Base-by-base conservation (phyloP, 441 rosid genomes). In the Adansonia madagascariensis region DNA sequence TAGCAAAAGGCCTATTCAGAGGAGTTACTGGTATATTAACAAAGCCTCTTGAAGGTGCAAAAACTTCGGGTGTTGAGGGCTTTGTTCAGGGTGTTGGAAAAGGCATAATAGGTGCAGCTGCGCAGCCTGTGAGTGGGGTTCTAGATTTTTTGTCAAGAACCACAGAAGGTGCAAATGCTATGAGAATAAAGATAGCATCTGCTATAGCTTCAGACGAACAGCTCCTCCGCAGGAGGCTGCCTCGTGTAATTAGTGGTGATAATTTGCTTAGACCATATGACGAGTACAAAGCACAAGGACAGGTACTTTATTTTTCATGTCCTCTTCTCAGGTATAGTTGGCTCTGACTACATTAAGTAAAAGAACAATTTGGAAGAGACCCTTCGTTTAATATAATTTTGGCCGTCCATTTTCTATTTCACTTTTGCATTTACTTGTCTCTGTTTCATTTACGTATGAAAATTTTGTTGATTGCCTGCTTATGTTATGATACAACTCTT, bases 141-240 rank as follows among this genome's bases (percentile, higher is more conserved):
- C 84, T 97, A 87, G 99, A 97, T 90, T 97, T 94, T 82, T 80
- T 94, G 88, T 97, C 99, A 4, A 97, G 94, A 83, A 94, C 98
- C 80, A 97, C 98, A 15, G 99, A 97, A 90, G 99, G 99, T 82
- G 99, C 99, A 74, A 97, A 97, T 89, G 99, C 98, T 71, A 86
- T 97, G 94, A 90, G 98, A 87, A 92, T 94, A 97, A 94, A 94
- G 86, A 93, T 97, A 82, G 85, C 92, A 84, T 91, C 99, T 76
- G 97, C 98, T 78, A 90, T 97, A 83, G 89, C 98, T 71, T 94
- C 99, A 81, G 98, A 97, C 82, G 98, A 97, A 76, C 99, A 97
- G 81, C 94, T 94, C 74, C 97, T 97, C 71, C 98, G 98, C 71
- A 87, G 81, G 84, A 89, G 98, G 85, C 88, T 94, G 77, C 98